Base-by-base conservation (phyloP, 1,284 basidiomycete species). In the Irpex sp. region DNA sequence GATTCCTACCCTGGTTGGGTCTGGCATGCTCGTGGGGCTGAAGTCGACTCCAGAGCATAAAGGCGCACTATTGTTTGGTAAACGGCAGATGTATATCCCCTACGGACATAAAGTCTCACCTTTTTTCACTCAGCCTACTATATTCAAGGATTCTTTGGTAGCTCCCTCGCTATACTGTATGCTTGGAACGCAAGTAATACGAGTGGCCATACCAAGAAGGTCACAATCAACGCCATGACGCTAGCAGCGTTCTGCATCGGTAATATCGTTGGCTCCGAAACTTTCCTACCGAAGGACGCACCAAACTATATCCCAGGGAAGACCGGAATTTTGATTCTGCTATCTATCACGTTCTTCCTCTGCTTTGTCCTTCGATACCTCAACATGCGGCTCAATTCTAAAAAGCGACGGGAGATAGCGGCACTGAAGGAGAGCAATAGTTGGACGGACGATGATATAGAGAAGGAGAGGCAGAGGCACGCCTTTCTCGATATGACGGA, bases 161-260 rank as follows among this genome's bases (percentile, higher is more conserved):
- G 83, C 54, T 81, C 85, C 0, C 73, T 89, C 1, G 81, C 86
- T 0, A 81, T 83, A 0, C 78, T 90, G 19, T 90, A 88, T 66
- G 84, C 85, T 0, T 89, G 86, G 68, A 88, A 88, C 61, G 85
- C 86, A 0, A 84, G 83, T 57, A 89, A 90, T 68, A 88, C 83
- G 0, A 81, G 81, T 53, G 88, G 87, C 1, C 83, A 86, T 60
- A 89, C 86, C 1, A 89, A 90, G 78, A 90, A 89, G 75, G 78
- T 77, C 62, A 86, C 85, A 0, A 77, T 88, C 60, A 88, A 89
- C 66, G 83, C 84, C 1, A 75, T 88, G 75, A 88, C 86, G 0
- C 74, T 89, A 0, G 76, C 80, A 0, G 75, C 82, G 0, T 89
- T 89, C 72, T 81, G 79, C 58, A 66, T 85, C 8, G 83, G 84